These are phyloP conservation scores for Theileria orientalis DNA, from an alignment of 169 alveolate species.

Conservation along the genomic window DNA sequence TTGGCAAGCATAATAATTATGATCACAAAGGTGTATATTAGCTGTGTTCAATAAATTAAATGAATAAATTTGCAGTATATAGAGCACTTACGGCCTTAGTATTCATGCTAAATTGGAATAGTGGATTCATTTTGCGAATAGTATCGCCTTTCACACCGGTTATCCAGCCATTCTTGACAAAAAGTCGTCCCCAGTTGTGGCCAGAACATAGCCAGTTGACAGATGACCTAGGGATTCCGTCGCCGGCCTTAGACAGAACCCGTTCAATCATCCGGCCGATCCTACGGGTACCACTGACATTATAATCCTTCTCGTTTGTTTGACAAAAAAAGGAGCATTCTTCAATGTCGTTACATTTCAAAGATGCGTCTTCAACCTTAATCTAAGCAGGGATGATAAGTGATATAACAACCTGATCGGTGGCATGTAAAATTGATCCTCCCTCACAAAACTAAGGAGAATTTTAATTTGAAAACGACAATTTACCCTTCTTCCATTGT, in stretches of 20 bases:
- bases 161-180: conserved; percentile 62
- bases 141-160: conserved; percentile 52
- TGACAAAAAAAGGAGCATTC: conserved; percentile 61
- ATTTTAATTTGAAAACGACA: background rate
- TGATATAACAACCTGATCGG: conserved; percentile 21
- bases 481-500: conserved; percentile 50
- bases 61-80: background rate
- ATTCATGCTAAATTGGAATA: conserved; percentile 36
- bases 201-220: conserved; percentile 60
- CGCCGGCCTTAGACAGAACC: conserved; percentile 12
- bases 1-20: background rate
- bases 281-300: background rate
- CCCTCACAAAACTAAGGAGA: conserved; percentile 53
- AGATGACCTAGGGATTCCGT: conserved; percentile 33
- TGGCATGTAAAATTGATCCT: conserved; percentile 35
- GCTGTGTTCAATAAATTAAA: too few species aligned
- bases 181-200: conserved; percentile 36
- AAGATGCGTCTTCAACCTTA: conserved; percentile 35
- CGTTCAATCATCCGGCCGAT: conserved; percentile 5
- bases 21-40: background rate
- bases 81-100: conserved; percentile 30
- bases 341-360: conserved; percentile 6
- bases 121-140: conserved; percentile 25
- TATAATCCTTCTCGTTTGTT: conserved; percentile 31
- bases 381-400: background rate